Evolutionary conservation across 2,329 filamentous ascomycete species (phyloP).

Genomic region (Diaporthe caulivora): DNA sequence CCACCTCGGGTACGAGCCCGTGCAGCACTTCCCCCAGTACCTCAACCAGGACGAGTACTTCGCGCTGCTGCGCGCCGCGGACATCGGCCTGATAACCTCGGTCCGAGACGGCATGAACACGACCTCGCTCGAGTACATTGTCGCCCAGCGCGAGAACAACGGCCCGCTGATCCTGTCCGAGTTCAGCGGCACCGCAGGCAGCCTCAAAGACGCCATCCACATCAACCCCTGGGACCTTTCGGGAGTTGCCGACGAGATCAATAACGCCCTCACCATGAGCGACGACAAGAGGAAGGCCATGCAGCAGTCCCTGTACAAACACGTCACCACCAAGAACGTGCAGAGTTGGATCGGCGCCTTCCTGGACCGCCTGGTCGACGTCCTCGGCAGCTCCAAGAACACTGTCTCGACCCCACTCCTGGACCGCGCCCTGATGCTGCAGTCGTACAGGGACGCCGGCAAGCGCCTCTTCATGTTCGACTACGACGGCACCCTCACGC

Average conservation of each 20-base stretch:
- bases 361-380: slow-evolving; percentile 82
- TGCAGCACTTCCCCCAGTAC: slow-evolving; percentile 96
- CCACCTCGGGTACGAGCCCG: slow-evolving; percentile 87
- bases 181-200: slow-evolving; percentile 94
- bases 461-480: slow-evolving; percentile 98
- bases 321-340: slow-evolving; percentile 88
- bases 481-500: slow-evolving; percentile 96
- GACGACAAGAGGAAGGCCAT: slow-evolving; percentile 73
- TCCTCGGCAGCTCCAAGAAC: slow-evolving; percentile 82
- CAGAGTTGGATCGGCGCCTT: slow-evolving; percentile 88
- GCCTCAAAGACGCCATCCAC: slow-evolving; percentile 86
- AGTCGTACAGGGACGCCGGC: slow-evolving; percentile 79
- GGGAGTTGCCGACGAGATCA: slow-evolving; percentile 86
- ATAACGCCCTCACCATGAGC: slow-evolving; percentile 83
- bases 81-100: slow-evolving; percentile 94
- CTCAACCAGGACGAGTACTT: slow-evolving; percentile 92
- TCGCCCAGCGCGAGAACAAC: slow-evolving; percentile 88
- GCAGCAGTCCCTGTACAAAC: slow-evolving; percentile 81
- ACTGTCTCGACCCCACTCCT: slow-evolving; percentile 84
- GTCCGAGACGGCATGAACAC: slow-evolving; percentile 99
- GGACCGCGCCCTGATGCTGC: slow-evolving; percentile 78
- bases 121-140: slow-evolving; percentile 92
- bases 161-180: slow-evolving; percentile 94
- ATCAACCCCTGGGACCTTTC: slow-evolving; percentile 96
- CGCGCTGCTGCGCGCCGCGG: slow-evolving; percentile 88